Evolutionary conservation across 1,284 basidiomycete species (phyloP), one percentile per base, ranked within the genome.

Genomic region (Somion occarium): DNA sequence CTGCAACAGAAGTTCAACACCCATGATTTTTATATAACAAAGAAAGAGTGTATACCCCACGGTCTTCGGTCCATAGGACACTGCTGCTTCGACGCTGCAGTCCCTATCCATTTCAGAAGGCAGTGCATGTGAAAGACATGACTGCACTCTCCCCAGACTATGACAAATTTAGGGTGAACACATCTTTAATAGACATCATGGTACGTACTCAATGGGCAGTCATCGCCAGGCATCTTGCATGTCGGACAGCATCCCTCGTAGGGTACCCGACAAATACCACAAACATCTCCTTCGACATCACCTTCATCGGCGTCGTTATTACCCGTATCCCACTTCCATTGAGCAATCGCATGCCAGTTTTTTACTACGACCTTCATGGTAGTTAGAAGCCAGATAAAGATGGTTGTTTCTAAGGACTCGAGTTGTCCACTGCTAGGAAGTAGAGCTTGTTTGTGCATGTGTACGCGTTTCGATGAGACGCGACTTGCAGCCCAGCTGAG

Each of bases 81-180:
- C 61, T 93, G 91, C 59, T 88, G 84, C 65, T 95, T 95, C 30
- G 88, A 91, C 13, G 88, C 81, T 2, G 85, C 76, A 0, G 92
- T 93, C 1, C 84, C 84, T 54, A 97, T 83, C 94, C 94, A 98
- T 67, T 96, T 96, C 58, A 95, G 76, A 12, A 98, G 72, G 70
- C 94, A 97, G 68, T 95, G 92, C 91, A 94, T 92, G 67, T 95
- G 93, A 65, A 93, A 95, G 51, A 96, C 85, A 66, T 97, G 94
- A 4, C 85, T 91, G 64, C 94, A 98, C 70, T 95, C 87, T 23
- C 94, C 94, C 91, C 93, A 97, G 52, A 97, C 94, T 95, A 53
- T 23, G 55, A 23, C 13, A 51, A 27, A 51, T 42, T n/a, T n/a
- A 41, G 3, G 25, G 5, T 24, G 50, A 13, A 46, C 25, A 13